Evolutionary conservation across 2,329 filamentous ascomycete species (phyloP), one percentile per base, ranked within the genome.

Genomic region (Xylariaceae sp.): DNA sequence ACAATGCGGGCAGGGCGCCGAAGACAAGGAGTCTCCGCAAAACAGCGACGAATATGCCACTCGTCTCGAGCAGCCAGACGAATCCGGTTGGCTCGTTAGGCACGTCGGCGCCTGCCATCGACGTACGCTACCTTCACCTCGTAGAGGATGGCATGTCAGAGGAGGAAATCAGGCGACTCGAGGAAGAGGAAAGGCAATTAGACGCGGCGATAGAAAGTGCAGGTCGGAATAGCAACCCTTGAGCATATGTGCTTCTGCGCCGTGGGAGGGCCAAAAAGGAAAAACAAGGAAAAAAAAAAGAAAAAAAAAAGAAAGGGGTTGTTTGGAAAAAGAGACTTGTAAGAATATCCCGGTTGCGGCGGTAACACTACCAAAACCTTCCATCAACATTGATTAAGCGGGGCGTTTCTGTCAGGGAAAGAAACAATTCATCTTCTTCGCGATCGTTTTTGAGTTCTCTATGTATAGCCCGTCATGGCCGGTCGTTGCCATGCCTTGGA

Each of bases 121-220:
- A 41, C 30, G 48, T 54, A 70, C 66, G 69, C 31, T 77, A 80
- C 45, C 74, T 76, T 19, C 79, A 81, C 57, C 67, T 84, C 35
- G 76, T 82, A 3, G 80, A 84, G 62, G 80, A 82, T n/a, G 77
- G 79, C 48, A 84, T 84, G 80, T 82, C 80, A 47, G 71, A 72
- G 6, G 80, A 78, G 0, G 79, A 84, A 64, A 79, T 83, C 47
- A 71, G 74, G 50, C 67, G 77, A 59, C 60, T 84, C 42, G 80
- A 81, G 62, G 80, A 82, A 58, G 80, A 84, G 64, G 81, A 84
- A 68, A 67, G 76, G 56, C 74, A 78, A 57, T 70, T 84, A 37
- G 81, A 84, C 53, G 77, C 72, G 11, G 81, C 78, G 32, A 83
- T 84, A 62, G 77, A 78, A 66, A 72, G 74, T 51, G 73, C 72